Evolutionary conservation across 768 basidiomycete species (phyloP), one percentile per base, ranked within the genome.

Genomic region (Russula emetica): DNA sequence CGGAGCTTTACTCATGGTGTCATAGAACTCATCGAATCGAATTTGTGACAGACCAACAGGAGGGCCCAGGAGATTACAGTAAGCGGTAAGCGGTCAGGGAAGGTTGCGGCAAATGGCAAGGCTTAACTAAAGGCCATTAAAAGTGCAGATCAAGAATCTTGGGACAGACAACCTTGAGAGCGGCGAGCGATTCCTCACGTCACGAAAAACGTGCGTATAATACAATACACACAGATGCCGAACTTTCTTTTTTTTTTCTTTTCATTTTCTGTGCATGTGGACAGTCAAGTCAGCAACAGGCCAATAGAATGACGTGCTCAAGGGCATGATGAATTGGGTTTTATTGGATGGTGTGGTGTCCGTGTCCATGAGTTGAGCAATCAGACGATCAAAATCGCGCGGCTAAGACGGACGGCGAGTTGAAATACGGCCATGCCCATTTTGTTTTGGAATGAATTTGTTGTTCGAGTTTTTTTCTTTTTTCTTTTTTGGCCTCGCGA

Each of bases 311-410:
- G 30, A 58, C 63, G 32, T 38, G 28, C 26, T 40, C 45, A 18
- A 60, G 63, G 58, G n/a, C n/a, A n/a, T n/a, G n/a, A 8, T 64
- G 45, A 42, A 55, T 64, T 60, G 58, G 54, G 58, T 20, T 50
- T 60, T 55, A 60, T 64, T 36, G 11, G 36, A 9, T 34, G 32
- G 32, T 34, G 28, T 28, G 32, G 8, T 55, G 44, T 18, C n/a
- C 24, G 58, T 42, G n/a, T 47, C n/a, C 52, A 26, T 14, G 4
- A 54, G 13, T 38, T 18, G 52, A 28, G 58, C 47, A 34, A 40
- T 54, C 36, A 10, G 38, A n/a, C n/a, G n/a, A n/a, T n/a, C n/a
- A n/a, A n/a, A 45, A 50, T 50, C 38, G 13, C 52, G 51, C n/a
- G 34, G 26, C 28, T 24, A 32, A 32, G 32, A 40, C n/a, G n/a